These are phyloP conservation scores for Orbilia blumenaviensis DNA, from an alignment of 2,329 filamentous ascomycete genomes.

Conservation along the genomic window DNA sequence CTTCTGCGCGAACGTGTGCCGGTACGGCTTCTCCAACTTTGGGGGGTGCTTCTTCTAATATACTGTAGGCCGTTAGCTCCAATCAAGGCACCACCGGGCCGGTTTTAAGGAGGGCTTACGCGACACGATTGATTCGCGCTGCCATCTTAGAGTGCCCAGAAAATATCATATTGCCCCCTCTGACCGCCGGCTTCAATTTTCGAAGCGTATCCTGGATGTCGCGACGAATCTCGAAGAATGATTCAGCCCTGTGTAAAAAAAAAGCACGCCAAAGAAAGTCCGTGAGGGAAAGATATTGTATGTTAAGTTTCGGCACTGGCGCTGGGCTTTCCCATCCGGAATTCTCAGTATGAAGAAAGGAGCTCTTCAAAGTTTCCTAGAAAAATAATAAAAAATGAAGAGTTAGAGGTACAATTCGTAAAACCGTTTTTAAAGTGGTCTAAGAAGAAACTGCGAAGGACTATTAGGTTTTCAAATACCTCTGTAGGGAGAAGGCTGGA, in stretches of 20 bases:
- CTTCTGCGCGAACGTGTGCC: conserved; percentile 85
- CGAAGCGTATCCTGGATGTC: conserved; percentile 86
- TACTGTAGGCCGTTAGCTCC: conserved; percentile 61
- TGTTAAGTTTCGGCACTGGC: conserved; percentile 90
- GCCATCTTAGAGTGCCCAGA: conserved; percentile 91
- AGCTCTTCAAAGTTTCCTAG: conserved; percentile 74
- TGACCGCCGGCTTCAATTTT: conserved; percentile 75
- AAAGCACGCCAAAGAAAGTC: conserved; percentile 98
- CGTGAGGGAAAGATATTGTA: conserved; percentile 92
- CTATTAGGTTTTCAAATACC: conserved; percentile 59
- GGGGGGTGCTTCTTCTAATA: conserved; percentile 84
- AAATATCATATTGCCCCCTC: conserved; percentile 75
- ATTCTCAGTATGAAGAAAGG: conserved; percentile 78
- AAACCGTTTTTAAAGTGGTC: no score
- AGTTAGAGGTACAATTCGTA: no score
- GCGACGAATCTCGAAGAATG: conserved; percentile 91
- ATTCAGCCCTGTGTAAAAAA: conserved; percentile 84
- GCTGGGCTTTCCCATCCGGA: conserved; percentile 89
- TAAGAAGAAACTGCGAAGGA: no score
- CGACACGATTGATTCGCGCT: conserved; percentile 82
- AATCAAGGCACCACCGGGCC: neutral
- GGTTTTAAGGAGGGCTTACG: conserved; percentile 61
- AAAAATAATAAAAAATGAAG: no score
- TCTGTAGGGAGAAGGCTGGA: conserved; percentile 87
- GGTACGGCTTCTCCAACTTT: conserved; percentile 83